These are phyloP conservation scores for Hyaloscypha hepaticicola DNA, from an alignment of 495 filamentous ascomycete genomes.

Conservation along the genomic window DNA sequence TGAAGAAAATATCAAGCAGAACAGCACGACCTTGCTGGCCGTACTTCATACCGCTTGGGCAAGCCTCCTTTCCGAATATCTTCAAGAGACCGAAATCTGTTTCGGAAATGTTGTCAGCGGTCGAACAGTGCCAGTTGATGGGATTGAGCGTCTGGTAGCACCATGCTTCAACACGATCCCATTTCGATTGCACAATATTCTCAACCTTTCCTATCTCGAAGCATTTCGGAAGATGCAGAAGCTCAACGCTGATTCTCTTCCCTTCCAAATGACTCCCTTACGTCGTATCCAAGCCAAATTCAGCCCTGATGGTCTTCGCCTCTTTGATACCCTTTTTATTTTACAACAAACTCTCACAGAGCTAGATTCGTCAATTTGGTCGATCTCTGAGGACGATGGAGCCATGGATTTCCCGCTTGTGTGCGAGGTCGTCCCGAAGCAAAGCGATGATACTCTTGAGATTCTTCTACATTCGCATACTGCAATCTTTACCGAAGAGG, in stretches of 20 bases:
- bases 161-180: slow-evolving; percentile 91
- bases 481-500: slow-evolving; percentile 15
- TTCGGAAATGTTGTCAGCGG: slow-evolving; percentile 81
- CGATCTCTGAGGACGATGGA: slow-evolving; percentile 62
- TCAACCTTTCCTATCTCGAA: slow-evolving; percentile 29
- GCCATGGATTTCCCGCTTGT: slow-evolving; percentile 76
- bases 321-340: slow-evolving; percentile 79
- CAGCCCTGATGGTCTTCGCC: slow-evolving; percentile 38
- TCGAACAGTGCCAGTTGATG: slow-evolving; percentile 60
- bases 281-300: slow-evolving; percentile 56
- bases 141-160: slow-evolving; percentile 68
- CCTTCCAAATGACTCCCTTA: slow-evolving; percentile 68
- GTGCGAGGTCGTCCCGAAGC: slow-evolving; percentile 62
- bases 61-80: slow-evolving; percentile 50
- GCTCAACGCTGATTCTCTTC: slow-evolving; percentile 55
- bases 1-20: slow-evolving; percentile 44
- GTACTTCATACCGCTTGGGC: slow-evolving; percentile 71
- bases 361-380: slow-evolving; percentile 63
- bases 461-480: slow-evolving; percentile 46
- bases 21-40: slow-evolving; percentile 60
- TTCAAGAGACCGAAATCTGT: slow-evolving; percentile 62
- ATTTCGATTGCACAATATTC: slow-evolving; percentile 51
- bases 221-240: slow-evolving; percentile 50
- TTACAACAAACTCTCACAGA: slow-evolving; percentile 55
- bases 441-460: slow-evolving; percentile 41